Evolutionary conservation across 2,329 filamentous ascomycete genomes (phyloP), one percentile per base, ranked within the genome.

Genomic region (Ceratocystis destructans): DNA sequence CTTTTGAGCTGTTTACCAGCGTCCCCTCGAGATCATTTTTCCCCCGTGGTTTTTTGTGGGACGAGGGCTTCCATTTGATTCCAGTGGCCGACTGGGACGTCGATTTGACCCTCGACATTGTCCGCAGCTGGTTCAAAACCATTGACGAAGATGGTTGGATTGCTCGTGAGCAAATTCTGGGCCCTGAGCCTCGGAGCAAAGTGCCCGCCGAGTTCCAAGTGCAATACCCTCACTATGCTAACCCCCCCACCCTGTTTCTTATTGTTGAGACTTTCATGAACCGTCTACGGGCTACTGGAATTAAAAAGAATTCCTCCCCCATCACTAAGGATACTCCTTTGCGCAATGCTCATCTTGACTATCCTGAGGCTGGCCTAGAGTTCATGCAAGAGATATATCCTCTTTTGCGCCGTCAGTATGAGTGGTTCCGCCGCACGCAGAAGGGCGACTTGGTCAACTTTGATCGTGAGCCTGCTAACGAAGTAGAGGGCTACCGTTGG

Each of bases 81-180:
- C 92, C 92, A 1, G 87, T 99, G 65, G 83, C 90, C 22, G 93
- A 99, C 70, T 99, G 92, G 89, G 94, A 99, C 73, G 84, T 91
- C 64, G 92, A 96, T 72, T 81, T 97, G 64, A 86, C 89, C 2
- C 78, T 88, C 37, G 90, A 96, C 69, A 90, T 99, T 70, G 83
- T 97, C 69, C 89, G 88, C 77, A 96, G 90, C 76, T 99, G 94
- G 94, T 95, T 95, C 78, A 90, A 87, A 70, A 83, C 96, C 20
- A 96, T 97, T 83, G 94, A 99, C 70, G 88, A 94, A 17, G 91
- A 97, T 74, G 94, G 94, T 65, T 99, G 94, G 94, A 97, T 99
- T 73, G 90, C 87, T 2, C 87, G 94, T 64, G 94, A 99, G 78
- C 92, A 96, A 76, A 97, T 99, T 68, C 83, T 99, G 1, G 94